Evolutionary conservation across 1,284 basidiomycete genomes (phyloP).

Genomic region (Trametes polyzona): DNA sequence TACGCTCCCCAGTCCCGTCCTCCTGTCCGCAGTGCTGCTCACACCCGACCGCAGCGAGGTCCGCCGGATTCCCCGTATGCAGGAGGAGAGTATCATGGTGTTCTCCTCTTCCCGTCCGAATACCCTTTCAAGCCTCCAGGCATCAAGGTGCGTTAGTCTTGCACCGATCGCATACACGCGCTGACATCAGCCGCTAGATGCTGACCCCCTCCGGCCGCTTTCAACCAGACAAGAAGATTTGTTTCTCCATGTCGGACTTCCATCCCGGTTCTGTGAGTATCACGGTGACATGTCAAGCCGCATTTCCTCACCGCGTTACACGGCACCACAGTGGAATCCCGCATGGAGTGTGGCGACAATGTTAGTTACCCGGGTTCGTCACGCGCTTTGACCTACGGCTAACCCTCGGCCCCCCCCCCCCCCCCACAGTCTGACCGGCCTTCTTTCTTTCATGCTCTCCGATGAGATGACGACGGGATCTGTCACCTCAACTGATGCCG

Average conservation of each 20-base stretch:
- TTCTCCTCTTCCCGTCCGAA: slow-evolving; percentile 87
- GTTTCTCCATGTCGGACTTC: slow-evolving; percentile 96
- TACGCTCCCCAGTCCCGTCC: slow-evolving; percentile 41
- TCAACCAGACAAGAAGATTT: slow-evolving; percentile 93
- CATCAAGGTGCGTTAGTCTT: slow-evolving; percentile 72
- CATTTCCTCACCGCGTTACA: slow-evolving; percentile 8
- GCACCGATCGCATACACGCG: not conserved
- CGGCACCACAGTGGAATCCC: slow-evolving; percentile 75
- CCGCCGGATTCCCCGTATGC: slow-evolving; percentile 91
- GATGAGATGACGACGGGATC: slow-evolving; percentile 97
- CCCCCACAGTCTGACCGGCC: slow-evolving; percentile 81
- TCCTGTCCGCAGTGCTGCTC: slow-evolving; percentile 10
- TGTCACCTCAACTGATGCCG: slow-evolving; percentile 77
- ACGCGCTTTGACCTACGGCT: not conserved
- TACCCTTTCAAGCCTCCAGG: slow-evolving; percentile 96
- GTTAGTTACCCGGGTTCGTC: slow-evolving; percentile 47
- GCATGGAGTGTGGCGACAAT: slow-evolving; percentile 94
- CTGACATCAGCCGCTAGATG: slow-evolving; percentile 58
- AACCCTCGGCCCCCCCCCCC: not conserved
- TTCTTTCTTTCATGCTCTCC: slow-evolving; percentile 94
- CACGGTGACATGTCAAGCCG: not conserved
- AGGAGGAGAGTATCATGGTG: slow-evolving; percentile 95
- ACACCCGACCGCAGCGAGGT: slow-evolving; percentile 65
- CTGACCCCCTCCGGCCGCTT: slow-evolving; percentile 94
- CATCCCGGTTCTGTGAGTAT: slow-evolving; percentile 85